Evolutionary conservation across 2,329 filamentous ascomycete species (phyloP), one percentile per base, ranked within the genome.

Genomic region (Epicoccum nigrum): DNA sequence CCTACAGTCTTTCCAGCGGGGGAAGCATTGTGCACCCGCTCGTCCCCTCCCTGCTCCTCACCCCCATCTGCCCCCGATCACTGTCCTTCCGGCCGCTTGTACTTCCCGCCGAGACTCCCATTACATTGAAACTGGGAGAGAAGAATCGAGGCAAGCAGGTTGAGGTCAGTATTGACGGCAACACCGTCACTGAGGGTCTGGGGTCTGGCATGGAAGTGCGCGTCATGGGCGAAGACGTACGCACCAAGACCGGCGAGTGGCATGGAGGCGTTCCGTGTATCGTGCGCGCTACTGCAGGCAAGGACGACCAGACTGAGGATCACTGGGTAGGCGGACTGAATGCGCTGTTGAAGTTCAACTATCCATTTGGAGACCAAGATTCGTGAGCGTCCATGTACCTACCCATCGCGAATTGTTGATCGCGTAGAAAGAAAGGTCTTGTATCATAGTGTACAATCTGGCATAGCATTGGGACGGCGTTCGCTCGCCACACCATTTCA

Each of bases 271-370:
- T 97, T 12, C 94, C 94, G 2, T 96, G 92, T 69, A 89, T 97
- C 25, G 94, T 97, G 67, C 81, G 92, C 37, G 83, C 81, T 38
- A 73, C 74, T 0, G 60, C 54, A 9, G 67, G 72, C 1, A 51
- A 54, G 27, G 71, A 69, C 15, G 66, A 67, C 62, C 77, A 81
- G 62, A 79, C 80, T 19, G 91, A 97, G 65, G 93, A 97, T 72
- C 91, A 93, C 15, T 99, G 94, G 94, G 93, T 99, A 2, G 93
- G 93, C 1, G 93, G 94, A 0, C 75, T 99, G 68, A 99, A 96
- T 69, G 90, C 91, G 8, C 71, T 97, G 66, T 76, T 99, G 62
- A 99, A 99, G 77, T 99, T 97, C 72, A 99, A 99, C 72, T 90
- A 96, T 76, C 92, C 93, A 0, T 97, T 97, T 79, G 94, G 94